Base-by-base conservation (phyloP, 306 rosid species). In the Urtica urens region DNA sequence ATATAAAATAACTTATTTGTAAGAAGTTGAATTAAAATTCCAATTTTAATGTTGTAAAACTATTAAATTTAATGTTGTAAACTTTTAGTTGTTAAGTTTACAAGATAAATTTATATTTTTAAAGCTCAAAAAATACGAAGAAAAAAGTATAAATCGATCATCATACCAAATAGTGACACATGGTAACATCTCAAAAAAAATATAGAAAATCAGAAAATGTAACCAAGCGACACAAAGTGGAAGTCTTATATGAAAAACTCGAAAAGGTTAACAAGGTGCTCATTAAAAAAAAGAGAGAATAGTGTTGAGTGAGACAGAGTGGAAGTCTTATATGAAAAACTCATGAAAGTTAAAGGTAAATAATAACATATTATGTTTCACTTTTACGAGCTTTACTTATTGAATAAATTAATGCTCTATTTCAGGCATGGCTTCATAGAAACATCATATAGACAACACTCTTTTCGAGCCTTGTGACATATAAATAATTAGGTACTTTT, bases 311-410 rank as follows among this genome's bases (percentile, higher is more conserved):
- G 24, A 16, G 24, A 24, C 51, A 46, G 33, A 46, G 16, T 46
- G 51, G 35, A 19, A n/a, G n/a, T n/a, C n/a, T n/a, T n/a, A n/a
- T 25, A 34, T 46, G 12, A 28, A 23, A 19, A 44, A n/a, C 51
- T 13, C 51, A 46, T 46, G 51, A 46, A 26, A n/a, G 14, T 21
- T 11, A 46, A 25, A 46, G 51, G 2, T 46, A 6, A 49, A 39
- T 13, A 9, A 4, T 42, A n/a, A 31, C 46, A 37, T 21, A 23
- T 49, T 23, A 15, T 13, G 22, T 23, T 22, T 26, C 24, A 25
- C 44, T 26, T 45, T 35, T 59, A n/a, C 12, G 31, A 17, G 3
- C 22, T 18, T 57, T 33, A 28, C 4, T 4, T 4, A 28, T 4
- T 4, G 10, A 28, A 28, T 4, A 28, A 28, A 28, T 28, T 28